Conservation (phyloP, 495 filamentous ascomycete genomes). For the Talaromyces stipitatus region DNA sequence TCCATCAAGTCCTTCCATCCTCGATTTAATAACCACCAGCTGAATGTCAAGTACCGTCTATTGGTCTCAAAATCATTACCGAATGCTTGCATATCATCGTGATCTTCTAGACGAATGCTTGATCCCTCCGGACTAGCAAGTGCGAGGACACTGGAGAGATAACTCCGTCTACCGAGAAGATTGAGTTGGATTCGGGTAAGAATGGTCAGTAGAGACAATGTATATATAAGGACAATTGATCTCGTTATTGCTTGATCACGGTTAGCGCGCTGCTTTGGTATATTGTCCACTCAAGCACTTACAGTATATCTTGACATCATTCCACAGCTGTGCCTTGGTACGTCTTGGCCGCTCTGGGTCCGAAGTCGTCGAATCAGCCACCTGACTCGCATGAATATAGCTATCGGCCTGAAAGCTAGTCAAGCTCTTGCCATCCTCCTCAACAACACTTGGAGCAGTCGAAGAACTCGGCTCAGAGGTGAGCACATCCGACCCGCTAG, state of each 20-base stretch:
- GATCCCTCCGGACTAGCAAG: constrained; percentile 62
- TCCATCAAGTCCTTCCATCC: constrained; percentile 78
- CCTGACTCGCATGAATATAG: constrained; percentile 72
- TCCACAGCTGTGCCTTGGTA: constrained; percentile 90
- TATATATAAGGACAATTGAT: constrained; percentile 87
- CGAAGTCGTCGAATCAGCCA: constrained; percentile 42
- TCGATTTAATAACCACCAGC: constrained; percentile 93
- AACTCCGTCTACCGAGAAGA: constrained; percentile 88
- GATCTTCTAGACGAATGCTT: constrained; percentile 79
- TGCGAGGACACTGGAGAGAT: constrained; percentile 88
- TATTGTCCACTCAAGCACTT: constrained; percentile 21
- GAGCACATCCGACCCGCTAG: constrained; percentile 41
- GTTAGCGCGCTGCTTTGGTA: neutral
- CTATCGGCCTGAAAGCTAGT: constrained; percentile 70
- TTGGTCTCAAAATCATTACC: constrained; percentile 93
- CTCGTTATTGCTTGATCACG: constrained; percentile 68
- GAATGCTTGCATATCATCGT: constrained; percentile 71
- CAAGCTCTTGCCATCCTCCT: constrained; percentile 75
- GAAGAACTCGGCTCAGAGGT: constrained; percentile 59
- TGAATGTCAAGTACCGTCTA: constrained; percentile 86
- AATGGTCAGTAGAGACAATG: constrained; percentile 77
- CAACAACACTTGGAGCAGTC: constrained; percentile 63
- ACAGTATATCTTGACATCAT: constrained; percentile 96
- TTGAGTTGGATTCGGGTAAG: constrained; percentile 96
- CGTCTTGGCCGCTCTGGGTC: constrained; percentile 50